These are phyloP conservation scores for Pestalotiopsis sp. DNA, from an alignment of 2,329 filamentous ascomycete genomes.

Conservation along the genomic window DNA sequence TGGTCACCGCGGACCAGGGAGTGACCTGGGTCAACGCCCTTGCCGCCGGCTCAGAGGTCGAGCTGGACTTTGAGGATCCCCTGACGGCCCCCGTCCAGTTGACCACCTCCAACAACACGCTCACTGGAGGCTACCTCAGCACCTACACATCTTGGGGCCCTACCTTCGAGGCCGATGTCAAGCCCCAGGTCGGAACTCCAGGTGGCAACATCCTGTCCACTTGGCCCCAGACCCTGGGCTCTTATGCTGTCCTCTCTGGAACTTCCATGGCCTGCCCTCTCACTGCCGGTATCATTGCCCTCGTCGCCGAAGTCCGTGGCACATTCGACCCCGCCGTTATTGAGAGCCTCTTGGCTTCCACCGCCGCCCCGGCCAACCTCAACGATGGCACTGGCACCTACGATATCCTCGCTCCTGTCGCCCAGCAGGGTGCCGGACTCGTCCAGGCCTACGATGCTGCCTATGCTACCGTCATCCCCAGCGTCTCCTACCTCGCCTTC, in stretches of 20 bases:
- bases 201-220: constrained; percentile 63
- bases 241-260: constrained; percentile 58
- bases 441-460: constrained; percentile 63
- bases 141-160: constrained; percentile 63
- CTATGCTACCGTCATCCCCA: constrained; percentile 53
- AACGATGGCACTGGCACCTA: constrained; percentile 43
- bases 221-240: constrained; percentile 48
- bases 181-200: constrained; percentile 58
- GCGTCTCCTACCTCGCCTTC: constrained; percentile 61
- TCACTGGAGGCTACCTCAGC: constrained; percentile 54
- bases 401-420: constrained; percentile 52
- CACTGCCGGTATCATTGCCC: constrained; percentile 55
- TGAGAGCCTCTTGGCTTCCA: constrained; percentile 52
- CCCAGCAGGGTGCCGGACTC: constrained; percentile 63
- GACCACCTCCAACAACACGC: constrained; percentile 34
- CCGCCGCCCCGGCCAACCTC: constrained; percentile 51
- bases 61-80: constrained; percentile 46
- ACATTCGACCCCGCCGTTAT: constrained; percentile 52
- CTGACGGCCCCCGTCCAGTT: constrained; percentile 31
- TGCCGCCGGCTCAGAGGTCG: constrained; percentile 44
- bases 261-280: constrained; percentile 64
- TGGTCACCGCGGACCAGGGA: constrained; percentile 41
- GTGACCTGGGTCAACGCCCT: constrained; percentile 46
- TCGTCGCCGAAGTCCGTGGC: constrained; percentile 55
- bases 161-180: constrained; percentile 59